phyloP scores from a whole-genome alignment of 2,329 filamentous ascomycete genomes.

The Verruconis gallopava region DNA sequence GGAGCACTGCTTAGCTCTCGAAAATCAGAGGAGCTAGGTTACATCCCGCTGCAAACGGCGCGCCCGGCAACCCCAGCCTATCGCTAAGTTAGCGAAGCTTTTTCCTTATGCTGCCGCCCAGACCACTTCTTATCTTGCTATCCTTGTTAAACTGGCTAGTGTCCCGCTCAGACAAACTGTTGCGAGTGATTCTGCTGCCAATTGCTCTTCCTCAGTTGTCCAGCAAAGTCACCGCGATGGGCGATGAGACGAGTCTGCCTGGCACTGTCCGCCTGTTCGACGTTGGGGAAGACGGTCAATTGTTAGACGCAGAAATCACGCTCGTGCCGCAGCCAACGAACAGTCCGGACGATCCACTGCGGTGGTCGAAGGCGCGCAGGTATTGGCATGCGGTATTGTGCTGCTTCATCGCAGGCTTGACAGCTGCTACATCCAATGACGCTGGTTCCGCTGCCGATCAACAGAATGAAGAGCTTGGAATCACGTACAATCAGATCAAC shows the following conservation, averaged over 20 bases:
- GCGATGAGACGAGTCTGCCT: background rate
- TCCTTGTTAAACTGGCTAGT: no score
- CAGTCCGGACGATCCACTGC: conserved; percentile 4
- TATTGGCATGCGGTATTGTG: conserved; percentile 36
- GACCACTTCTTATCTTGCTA: no score
- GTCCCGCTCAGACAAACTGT: no score
- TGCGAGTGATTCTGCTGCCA: no score
- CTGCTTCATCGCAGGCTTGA: conserved; percentile 41
- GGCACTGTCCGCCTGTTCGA: conserved; percentile 3
- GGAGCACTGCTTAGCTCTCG: no score
- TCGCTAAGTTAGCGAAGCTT: no score
- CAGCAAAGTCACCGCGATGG: no score
- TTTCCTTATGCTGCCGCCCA: no score
- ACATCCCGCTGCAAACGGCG: no score
- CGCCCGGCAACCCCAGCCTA: no score
- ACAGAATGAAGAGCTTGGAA: conserved; percentile 37
- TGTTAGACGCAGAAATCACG: conserved; percentile 2
- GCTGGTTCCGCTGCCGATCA: conserved; percentile 40
- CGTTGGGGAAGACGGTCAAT: background rate
- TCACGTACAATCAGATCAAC: conserved; percentile 40
- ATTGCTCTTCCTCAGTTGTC: no score
- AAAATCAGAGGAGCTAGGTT: no score
- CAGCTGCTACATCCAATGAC: conserved; percentile 44
- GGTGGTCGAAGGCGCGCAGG: conserved; percentile 2
- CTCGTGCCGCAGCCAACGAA: conserved; percentile 1